Conservation (phyloP, 2,329 filamentous ascomycete species). For the Paraphaeosphaeria minitans region DNA sequence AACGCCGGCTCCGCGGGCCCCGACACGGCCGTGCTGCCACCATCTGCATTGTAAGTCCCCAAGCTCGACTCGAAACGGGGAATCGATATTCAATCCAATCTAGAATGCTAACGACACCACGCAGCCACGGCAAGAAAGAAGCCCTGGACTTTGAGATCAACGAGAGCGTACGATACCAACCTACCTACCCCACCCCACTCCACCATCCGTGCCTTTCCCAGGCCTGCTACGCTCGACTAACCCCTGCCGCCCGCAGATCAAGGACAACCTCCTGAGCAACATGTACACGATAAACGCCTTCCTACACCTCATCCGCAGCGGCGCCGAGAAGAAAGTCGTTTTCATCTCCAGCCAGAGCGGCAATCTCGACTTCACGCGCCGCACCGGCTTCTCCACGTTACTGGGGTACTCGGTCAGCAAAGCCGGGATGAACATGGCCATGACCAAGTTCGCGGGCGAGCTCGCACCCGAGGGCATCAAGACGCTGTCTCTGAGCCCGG, state of each 20-base stretch:
- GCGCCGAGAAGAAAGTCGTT: conserved; percentile 60
- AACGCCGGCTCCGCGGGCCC: conserved; percentile 20
- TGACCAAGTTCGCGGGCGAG: conserved; percentile 58
- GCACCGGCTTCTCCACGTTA: conserved; percentile 42
- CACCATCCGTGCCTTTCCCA: not conserved
- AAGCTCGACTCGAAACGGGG: not conserved
- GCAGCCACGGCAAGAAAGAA: not conserved
- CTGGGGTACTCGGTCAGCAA: conserved; percentile 56
- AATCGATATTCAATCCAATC: not conserved
- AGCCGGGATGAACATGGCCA: conserved; percentile 56
- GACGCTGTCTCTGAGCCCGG: conserved; percentile 42
- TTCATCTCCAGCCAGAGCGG: conserved; percentile 53
- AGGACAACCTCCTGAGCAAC: conserved; percentile 57
- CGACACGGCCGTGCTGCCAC: conserved; percentile 16
- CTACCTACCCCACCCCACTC: too few species aligned
- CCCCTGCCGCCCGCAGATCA: conserved; percentile 25
- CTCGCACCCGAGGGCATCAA: conserved; percentile 33
- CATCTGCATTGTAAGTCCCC: conserved; percentile 15
- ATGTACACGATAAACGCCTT: conserved; percentile 60
- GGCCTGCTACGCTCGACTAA: not conserved
- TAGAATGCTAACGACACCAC: not conserved
- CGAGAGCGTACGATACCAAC: not conserved
- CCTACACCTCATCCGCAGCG: conserved; percentile 57
- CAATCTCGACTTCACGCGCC: conserved; percentile 45
- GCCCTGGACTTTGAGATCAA: not conserved